Evolutionary conservation across 176 grass and related monocot species (phyloP).

Genomic region (Juncus effusus): DNA sequence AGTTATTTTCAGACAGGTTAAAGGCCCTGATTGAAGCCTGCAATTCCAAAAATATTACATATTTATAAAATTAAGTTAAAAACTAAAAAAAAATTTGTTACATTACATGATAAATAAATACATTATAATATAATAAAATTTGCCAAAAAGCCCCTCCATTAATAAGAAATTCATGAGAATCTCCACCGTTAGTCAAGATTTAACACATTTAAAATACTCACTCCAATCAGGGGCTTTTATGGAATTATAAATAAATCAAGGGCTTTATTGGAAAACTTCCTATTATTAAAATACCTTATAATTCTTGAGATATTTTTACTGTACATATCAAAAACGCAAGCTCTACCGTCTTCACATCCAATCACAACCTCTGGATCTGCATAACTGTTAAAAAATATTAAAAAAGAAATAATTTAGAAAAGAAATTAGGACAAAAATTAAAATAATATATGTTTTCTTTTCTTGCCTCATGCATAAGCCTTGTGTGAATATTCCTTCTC

Average conservation of each 20-base stretch:
- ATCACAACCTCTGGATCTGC: constrained; percentile 79
- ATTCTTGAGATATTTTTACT: constrained; percentile 84
- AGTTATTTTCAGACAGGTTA: constrained; percentile 73
- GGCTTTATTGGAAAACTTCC: no score
- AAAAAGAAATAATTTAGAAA: constrained; percentile 24
- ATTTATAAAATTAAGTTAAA: not conserved
- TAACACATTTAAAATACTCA: not conserved
- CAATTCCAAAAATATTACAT: constrained; percentile 12
- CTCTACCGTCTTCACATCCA: constrained; percentile 94
- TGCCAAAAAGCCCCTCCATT: no score
- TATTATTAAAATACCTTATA: constrained; percentile 29
- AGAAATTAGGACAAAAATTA: constrained; percentile 14
- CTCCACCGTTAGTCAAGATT: not conserved
- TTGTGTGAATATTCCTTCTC: constrained; percentile 52
- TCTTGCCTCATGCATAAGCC: constrained; percentile 82
- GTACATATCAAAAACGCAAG: constrained; percentile 91
- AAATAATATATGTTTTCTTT: constrained; percentile 2
- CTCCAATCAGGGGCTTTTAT: not conserved
- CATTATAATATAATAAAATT: no score
- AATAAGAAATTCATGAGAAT: not conserved
- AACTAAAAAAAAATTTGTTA: not conserved
- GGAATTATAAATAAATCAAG: no score
- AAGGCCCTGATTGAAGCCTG: constrained; percentile 74
- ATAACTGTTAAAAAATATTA: constrained; percentile 51
- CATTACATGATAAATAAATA: not conserved